Base-by-base conservation (phyloP, 495 filamentous ascomycete species). In the Aspergillus sclerotiicarbonarius region DNA sequence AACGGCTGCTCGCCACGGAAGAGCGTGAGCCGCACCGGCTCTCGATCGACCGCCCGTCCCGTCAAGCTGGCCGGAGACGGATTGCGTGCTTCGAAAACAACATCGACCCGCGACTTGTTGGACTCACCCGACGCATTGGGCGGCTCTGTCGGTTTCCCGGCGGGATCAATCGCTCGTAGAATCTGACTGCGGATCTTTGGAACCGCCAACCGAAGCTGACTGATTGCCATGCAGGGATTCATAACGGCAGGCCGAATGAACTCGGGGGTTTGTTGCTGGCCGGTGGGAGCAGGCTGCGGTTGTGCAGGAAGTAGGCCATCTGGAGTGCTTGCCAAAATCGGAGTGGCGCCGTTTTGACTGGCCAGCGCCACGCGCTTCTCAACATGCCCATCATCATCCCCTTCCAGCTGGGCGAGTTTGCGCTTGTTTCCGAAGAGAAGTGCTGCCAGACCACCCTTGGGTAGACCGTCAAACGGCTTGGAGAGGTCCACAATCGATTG, bases 371-470 rank as follows among this genome's bases (percentile, higher is more conserved):
- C 70, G 32, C 85, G 82, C 71, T 90, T 92, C 62, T 80, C 85
- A 8, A 81, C 69, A 20, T 81, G 81, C 12, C 82, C 84, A 45
- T 93, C 90, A 48, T 89, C 85, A 12, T 82, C 83, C n/a, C 80
- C 84, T 58, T 87, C 85, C 0, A 86, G 65, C 4, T 82, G 79
- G 15, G 85, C 83, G 16, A 87, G 80, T 65, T 93, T 96, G 19
- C 94, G 84, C 71, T 97, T 99, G 67, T 96, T 98, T 2, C 95
- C 94, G 19, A 98, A 79, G 0, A 99, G 75, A 69, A 99, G 80
- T 15, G 89, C 78, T 6, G 89, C 83, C 41, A 99, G 77, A 0
- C 94, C 94, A 31, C 95, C 95, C 67, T 90, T 90, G 0, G 94
- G 94, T 39, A 97, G 75, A 10, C 94, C 93, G 69, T 98, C 94